phyloP scores from a whole-genome alignment of 371 early-diverging fungal genomes.

The Actinomortierella wolfii region DNA sequence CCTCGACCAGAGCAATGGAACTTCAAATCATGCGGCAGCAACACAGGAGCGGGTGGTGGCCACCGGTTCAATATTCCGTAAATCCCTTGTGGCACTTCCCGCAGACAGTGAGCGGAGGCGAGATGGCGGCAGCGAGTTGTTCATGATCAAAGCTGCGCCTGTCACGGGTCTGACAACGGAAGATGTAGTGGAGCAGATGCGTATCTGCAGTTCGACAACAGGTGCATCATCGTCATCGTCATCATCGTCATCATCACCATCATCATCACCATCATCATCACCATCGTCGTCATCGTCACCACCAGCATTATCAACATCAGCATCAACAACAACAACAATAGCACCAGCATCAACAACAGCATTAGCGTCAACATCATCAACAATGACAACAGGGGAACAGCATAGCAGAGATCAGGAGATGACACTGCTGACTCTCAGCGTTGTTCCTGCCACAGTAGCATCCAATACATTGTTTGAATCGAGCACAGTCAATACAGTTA shows the following conservation, averaged over 20 bases:
- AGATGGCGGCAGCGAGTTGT: background rate
- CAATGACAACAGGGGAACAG: slow-evolving; percentile 38
- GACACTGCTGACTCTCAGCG: slow-evolving; percentile 12
- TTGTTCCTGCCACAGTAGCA: slow-evolving; percentile 3
- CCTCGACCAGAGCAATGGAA: background rate
- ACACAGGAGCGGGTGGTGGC: background rate
- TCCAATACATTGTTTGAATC: background rate
- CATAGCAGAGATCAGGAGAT: slow-evolving; percentile 27
- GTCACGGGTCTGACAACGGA: slow-evolving; percentile 1
- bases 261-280: background rate
- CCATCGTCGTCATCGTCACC: slow-evolving; percentile 1
- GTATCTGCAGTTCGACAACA: no score
- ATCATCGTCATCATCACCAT: no score
- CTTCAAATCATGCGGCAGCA: background rate
- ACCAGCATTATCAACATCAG: slow-evolving; percentile 6
- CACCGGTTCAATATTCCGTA: background rate
- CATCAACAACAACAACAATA: slow-evolving; percentile 33
- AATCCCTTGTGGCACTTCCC: background rate
- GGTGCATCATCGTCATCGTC: no score
- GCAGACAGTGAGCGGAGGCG: slow-evolving; percentile 2
- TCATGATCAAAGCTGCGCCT: background rate
- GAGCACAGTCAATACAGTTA: no score
- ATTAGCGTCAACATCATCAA: slow-evolving; percentile 23
- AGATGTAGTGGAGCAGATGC: background rate
- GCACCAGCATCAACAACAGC: slow-evolving; percentile 31